Evolutionary conservation across 345 rosid genomes (phyloP), one percentile per base, ranked within the genome.

Genomic region (Eucalyptus coolabah): DNA sequence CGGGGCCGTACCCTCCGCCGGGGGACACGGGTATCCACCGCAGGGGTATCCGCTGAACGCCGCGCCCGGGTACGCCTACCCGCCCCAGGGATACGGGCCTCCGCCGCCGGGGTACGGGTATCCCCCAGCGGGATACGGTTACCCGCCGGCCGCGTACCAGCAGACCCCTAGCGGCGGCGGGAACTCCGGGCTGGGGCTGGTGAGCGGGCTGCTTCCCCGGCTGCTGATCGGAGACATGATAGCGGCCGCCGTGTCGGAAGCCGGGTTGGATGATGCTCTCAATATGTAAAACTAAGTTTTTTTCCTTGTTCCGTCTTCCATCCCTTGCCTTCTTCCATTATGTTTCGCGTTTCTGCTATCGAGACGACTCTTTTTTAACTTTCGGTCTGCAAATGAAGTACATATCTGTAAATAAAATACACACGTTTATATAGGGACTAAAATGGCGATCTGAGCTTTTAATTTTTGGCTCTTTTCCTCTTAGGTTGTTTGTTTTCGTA

Each of bases 51-150:
- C 23, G 23, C 23, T 0, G 9, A 51, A 51, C 4, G 23, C 23
- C 9, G 4, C 1, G 23, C 56, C 9, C 9, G 23, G 23, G 23
- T 51, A 51, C 45, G 26, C 14, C 12, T 89, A 86, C 18, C 92
- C 89, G 12, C 92, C 88, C 1, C 91, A 92, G 9, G 93, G 91
- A n/a, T 86, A 50, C 1, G 92, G 88, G 24, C 77, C 54, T 51
- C 54, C 9, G 9, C 9, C 2, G 23, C 54, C 54, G 4, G 23
- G 54, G 4, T 51, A 18, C 4, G 54, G 54, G 4, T 51, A 51
- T 51, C 23, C 54, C 19, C 91, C 86, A 1, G 91, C 88, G 6
- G 93, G 91, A 86, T 86, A 50, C 0, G 23, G 54, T 4, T 51
- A 51, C 54, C 9, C 2, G 9, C 54, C 1, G 23, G 56, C 9